Percentiles rank a stretch among this genome's conserved stretches.
phyloP scores from a whole-genome alignment of 768 basidiomycete species.

The Tricholomella constricta region DNA sequence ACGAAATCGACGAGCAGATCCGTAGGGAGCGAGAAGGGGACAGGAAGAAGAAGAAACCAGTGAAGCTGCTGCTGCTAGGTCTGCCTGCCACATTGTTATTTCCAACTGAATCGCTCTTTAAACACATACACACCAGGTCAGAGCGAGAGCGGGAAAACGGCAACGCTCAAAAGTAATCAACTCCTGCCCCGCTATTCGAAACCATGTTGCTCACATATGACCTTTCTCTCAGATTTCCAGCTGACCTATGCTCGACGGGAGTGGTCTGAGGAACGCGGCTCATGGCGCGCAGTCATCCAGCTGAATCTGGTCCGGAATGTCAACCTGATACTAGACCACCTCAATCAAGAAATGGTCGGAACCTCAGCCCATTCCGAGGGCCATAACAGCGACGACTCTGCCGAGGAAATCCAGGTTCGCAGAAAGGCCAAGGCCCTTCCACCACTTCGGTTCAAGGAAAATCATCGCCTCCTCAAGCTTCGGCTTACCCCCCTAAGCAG shows the following conservation, averaged over 20 bases:
- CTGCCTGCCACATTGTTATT: constrained; percentile 18
- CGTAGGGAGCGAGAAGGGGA: constrained; percentile 57
- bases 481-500: constrained; percentile 59
- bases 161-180: constrained; percentile 70
- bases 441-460: constrained; percentile 57
- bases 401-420: constrained; percentile 37
- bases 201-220: constrained; percentile 10
- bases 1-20: constrained; percentile 77
- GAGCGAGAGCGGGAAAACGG: constrained; percentile 80
- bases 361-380: constrained; percentile 13
- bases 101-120: not conserved
- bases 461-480: constrained; percentile 59
- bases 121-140: constrained; percentile 40
- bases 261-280: constrained; percentile 67
- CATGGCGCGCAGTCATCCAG: constrained; percentile 77
- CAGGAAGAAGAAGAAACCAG: constrained; percentile 65
- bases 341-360: constrained; percentile 58
- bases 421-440: constrained; percentile 40
- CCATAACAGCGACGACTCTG: constrained; percentile 39
- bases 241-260: constrained; percentile 69
- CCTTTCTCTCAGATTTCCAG: constrained; percentile 58
- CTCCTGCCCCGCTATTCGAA: not conserved
- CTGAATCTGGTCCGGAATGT: constrained; percentile 81
- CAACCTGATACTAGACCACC: constrained; percentile 59
- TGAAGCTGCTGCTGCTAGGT: constrained; percentile 76